Percentiles rank a stretch among this genome's conserved stretches.
phyloP scores from a whole-genome alignment of 345 rosid species.

The Cardamine chenopodiifolia region DNA sequence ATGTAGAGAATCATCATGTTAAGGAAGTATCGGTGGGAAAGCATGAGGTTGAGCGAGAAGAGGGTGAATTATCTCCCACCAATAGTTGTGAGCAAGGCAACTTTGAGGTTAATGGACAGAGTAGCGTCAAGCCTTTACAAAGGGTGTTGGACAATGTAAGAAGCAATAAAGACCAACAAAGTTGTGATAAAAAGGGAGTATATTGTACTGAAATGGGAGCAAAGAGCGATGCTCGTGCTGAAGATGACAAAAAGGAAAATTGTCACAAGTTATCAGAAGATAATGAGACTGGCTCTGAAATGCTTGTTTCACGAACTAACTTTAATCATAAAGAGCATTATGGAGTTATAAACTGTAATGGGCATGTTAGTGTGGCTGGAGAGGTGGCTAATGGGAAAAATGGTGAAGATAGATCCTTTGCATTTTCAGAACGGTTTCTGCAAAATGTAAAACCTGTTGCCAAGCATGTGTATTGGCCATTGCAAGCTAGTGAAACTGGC shows the following conservation, averaged over 20 bases:
- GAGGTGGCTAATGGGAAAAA: constrained; percentile 78
- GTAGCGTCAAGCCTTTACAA: constrained; percentile 50
- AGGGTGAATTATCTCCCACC: constrained; percentile 90
- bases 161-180: constrained; percentile 53
- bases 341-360: constrained; percentile 61
- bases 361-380: constrained; percentile 66
- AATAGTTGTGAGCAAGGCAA: constrained; percentile 81
- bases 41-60: constrained; percentile 80
- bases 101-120: constrained; percentile 65
- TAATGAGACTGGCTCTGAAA: constrained; percentile 72
- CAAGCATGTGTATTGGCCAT: constrained; percentile 63
- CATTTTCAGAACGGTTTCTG: constrained; percentile 76
- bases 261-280: constrained; percentile 68
- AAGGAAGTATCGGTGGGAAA: constrained; percentile 53
- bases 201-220: constrained; percentile 56
- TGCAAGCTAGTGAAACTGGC: constrained; percentile 56
- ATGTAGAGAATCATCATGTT: constrained; percentile 48
- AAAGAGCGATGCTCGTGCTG: constrained; percentile 63
- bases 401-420: constrained; percentile 66
- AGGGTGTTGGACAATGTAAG: constrained; percentile 55
- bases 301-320: constrained; percentile 72
- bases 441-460: constrained; percentile 79
- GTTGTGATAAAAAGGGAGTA: constrained; percentile 44
- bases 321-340: constrained; percentile 67
- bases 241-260: constrained; percentile 59